phyloP scores from a whole-genome alignment of 176 grass and related monocot species.

The Ampelocalamus luodianensis region DNA sequence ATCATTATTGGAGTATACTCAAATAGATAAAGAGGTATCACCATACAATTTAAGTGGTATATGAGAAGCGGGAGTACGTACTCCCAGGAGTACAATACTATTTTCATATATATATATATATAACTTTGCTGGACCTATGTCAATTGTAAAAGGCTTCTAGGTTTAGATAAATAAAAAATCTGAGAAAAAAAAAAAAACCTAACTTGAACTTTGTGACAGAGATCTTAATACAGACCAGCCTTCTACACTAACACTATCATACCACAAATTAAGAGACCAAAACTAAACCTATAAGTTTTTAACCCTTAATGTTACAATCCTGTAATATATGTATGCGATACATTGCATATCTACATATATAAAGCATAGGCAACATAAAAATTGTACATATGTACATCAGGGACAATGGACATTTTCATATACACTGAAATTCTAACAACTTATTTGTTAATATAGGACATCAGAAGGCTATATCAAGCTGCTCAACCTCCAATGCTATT shows the following conservation, averaged over 20 bases:
- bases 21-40: too few relatives aligned
- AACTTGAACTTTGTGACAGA: too few relatives aligned
- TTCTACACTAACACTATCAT: neutral
- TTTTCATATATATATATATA: too few relatives aligned
- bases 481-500: conserved; percentile 86
- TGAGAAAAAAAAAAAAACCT: too few relatives aligned
- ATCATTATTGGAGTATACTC: too few relatives aligned
- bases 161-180: neutral
- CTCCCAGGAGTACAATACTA: too few relatives aligned
- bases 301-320: neutral
- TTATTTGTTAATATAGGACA: conserved; percentile 22
- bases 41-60: too few relatives aligned
- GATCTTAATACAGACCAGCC: neutral
- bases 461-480: conserved; percentile 45
- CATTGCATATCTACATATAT: conserved; percentile 32
- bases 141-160: neutral
- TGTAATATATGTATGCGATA: conserved; percentile 16
- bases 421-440: conserved; percentile 14
- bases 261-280: neutral
- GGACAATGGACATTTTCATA: conserved; percentile 18
- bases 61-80: too few relatives aligned
- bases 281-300: too few relatives aligned
- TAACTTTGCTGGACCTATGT: neutral
- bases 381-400: conserved; percentile 1
- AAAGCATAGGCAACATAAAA: neutral